Percentiles rank a stretch among this genome's conserved stretches.
phyloP scores from a whole-genome alignment of 1,284 basidiomycete species.

The Naganishia cerealis region DNA sequence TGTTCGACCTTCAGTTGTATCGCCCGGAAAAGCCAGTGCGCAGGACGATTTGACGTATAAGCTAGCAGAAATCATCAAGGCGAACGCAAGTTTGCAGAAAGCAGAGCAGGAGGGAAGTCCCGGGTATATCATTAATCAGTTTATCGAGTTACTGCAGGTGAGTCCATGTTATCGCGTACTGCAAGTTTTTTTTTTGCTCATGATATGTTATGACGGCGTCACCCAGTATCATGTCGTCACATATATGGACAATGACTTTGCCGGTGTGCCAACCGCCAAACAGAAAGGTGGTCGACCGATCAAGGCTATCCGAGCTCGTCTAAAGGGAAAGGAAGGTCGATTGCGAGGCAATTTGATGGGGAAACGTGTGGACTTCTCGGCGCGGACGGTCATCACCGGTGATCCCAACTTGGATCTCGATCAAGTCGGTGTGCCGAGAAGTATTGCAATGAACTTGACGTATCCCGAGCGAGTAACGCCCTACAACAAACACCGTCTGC shows the following conservation, averaged over 20 bases:
- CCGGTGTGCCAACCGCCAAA: slow-evolving; percentile 93
- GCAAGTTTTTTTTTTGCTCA: not conserved
- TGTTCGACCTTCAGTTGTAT: slow-evolving; percentile 93
- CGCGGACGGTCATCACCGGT: slow-evolving; percentile 98
- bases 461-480: slow-evolving; percentile 98
- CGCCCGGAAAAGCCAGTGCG: slow-evolving; percentile 93
- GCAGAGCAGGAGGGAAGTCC: slow-evolving; percentile 97
- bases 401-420: slow-evolving; percentile 96
- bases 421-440: slow-evolving; percentile 95
- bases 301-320: slow-evolving; percentile 94
- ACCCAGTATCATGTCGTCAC: slow-evolving; percentile 92
- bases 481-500: slow-evolving; percentile 92
- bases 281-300: slow-evolving; percentile 98
- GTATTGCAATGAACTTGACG: slow-evolving; percentile 96
- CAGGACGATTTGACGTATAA: slow-evolving; percentile 99
- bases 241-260: slow-evolving; percentile 99
- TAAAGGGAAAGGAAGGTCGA: slow-evolving; percentile 99
- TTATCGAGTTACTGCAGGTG: slow-evolving; percentile 91
- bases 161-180: slow-evolving; percentile 32
- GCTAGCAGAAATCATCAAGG: slow-evolving; percentile 93
- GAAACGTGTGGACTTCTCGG: slow-evolving; percentile 98
- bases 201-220: not conserved
- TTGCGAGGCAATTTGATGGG: slow-evolving; percentile 98
- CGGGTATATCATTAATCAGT: slow-evolving; percentile 91
- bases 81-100: slow-evolving; percentile 84